These are phyloP conservation scores for Fusarium praegraminearum DNA, from an alignment of 2,329 filamentous ascomycete genomes.

Conservation along the genomic window DNA sequence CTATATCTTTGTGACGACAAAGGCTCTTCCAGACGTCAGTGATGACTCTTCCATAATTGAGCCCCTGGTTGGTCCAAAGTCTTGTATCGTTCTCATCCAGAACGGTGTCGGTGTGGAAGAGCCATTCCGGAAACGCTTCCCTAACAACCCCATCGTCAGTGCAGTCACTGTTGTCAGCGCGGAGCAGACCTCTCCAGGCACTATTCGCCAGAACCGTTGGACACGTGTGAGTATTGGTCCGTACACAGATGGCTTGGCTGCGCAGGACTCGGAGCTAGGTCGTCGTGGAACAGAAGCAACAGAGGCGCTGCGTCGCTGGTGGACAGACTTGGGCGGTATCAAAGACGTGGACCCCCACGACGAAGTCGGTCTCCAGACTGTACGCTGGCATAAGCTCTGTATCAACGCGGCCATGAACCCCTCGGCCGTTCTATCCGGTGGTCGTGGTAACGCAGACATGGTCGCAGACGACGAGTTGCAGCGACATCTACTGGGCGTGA, in stretches of 20 bases:
- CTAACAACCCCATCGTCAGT: constrained; percentile 69
- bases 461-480: constrained; percentile 71
- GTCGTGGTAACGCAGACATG: constrained; percentile 75
- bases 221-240: constrained; percentile 77
- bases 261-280: constrained; percentile 50
- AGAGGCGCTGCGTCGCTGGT: constrained; percentile 64
- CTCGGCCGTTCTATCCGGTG: constrained; percentile 74
- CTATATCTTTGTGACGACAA: constrained; percentile 77
- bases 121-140: constrained; percentile 73
- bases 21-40: constrained; percentile 73
- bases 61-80: constrained; percentile 66
- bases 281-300: constrained; percentile 58
- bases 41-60: constrained; percentile 72
- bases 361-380: constrained; percentile 74
- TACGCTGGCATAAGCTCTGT: constrained; percentile 81
- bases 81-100: constrained; percentile 75
- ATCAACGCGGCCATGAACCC: constrained; percentile 84
- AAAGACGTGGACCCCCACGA: constrained; percentile 73
- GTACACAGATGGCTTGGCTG: constrained; percentile 65
- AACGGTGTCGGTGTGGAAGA: constrained; percentile 78
- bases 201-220: constrained; percentile 78
- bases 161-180: constrained; percentile 78
- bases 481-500: constrained; percentile 72
- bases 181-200: constrained; percentile 72
- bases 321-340: constrained; percentile 68